Evolutionary conservation across 202 grass and related monocot genomes (phyloP).

Genomic region (Panicum hallii): DNA sequence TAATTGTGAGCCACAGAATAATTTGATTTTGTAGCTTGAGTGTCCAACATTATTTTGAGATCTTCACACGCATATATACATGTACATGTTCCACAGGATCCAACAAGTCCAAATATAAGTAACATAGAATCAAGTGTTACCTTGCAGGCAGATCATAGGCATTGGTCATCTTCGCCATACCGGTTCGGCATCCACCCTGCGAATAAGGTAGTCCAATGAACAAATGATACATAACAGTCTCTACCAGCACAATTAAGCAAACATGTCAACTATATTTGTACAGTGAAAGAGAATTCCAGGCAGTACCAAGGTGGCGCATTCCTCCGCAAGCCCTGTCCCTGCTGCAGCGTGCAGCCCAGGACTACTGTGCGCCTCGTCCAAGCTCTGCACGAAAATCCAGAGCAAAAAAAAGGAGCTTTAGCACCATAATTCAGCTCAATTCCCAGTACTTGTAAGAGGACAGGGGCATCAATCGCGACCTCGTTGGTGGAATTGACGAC

Average conservation of each 20-base stretch:
- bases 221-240: slow-evolving; percentile 22
- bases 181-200: slow-evolving; percentile 87
- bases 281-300: not conserved
- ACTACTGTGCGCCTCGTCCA: slow-evolving; percentile 88
- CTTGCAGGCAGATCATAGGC: slow-evolving; percentile 86
- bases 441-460: not conserved
- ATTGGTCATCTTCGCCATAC: slow-evolving; percentile 89
- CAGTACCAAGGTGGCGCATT: slow-evolving; percentile 85
- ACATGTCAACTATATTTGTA: not conserved
- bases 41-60: not conserved
- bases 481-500: slow-evolving; percentile 95
- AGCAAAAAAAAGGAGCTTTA: slow-evolving; percentile 17
- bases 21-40: not conserved
- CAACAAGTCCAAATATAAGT: slow-evolving; percentile 23
- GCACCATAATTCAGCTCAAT: not conserved
- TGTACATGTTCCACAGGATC: not conserved
- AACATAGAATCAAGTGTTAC: slow-evolving; percentile 38
- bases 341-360: slow-evolving; percentile 73
- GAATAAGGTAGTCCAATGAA: slow-evolving; percentile 14
- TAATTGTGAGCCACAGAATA: not conserved
- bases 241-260: not conserved
- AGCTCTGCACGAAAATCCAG: slow-evolving; percentile 54
- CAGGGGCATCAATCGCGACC: slow-evolving; percentile 20
- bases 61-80: not conserved
- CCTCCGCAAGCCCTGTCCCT: slow-evolving; percentile 69